Evolutionary conservation across 148 eudicot genomes (phyloP), one percentile per base, ranked within the genome.

Genomic region (Spergularia bocconei): DNA sequence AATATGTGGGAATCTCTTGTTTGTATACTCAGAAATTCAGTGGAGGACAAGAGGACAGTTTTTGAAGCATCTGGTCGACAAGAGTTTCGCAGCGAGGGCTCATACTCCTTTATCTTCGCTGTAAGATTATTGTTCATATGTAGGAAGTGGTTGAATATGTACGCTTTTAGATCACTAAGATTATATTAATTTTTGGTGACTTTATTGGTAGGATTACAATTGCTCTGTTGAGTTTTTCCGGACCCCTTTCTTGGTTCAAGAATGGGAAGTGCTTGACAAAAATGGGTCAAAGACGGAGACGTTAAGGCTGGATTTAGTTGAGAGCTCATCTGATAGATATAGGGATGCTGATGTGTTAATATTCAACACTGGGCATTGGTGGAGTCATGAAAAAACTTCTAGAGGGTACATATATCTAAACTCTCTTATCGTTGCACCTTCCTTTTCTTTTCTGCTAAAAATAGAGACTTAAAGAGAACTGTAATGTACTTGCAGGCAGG

Each of bases 1-100:
- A 92, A 92, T 77, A 92, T 90, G 97, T 92, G 97, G 97, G 92
- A 90, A 36, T 92, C 97, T 36, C 80, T 92, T 75, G 85, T 92
- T 44, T 92, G 97, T 69, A 66, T 83, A 16, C 88, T 92, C 11
- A 70, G 87, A 72, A 87, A 85, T 70, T 81, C 91, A 9, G 86
- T 87, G 66, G 51, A 80, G 67, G 77, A 92, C 63, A 86, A 88
- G 58, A 87, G 64, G 67, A 77, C 76, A 72, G 91, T 92, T 14
- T 88, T 82, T 78, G 97, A 92, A 82, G 91, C 86, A 52, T 90
- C 91, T 79, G 92, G 92, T 20, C 83, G 75, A 76, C 54, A 61
- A 11, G 87, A 90, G 25, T 87, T 92, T 81, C 83, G 85, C 48
- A 76, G 88, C 2, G 81, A 83, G 59, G 85, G 85, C 54, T 83